These are phyloP conservation scores for Naganishia cerealis DNA, from an alignment of 1,284 basidiomycete species.

Conservation along the genomic window DNA sequence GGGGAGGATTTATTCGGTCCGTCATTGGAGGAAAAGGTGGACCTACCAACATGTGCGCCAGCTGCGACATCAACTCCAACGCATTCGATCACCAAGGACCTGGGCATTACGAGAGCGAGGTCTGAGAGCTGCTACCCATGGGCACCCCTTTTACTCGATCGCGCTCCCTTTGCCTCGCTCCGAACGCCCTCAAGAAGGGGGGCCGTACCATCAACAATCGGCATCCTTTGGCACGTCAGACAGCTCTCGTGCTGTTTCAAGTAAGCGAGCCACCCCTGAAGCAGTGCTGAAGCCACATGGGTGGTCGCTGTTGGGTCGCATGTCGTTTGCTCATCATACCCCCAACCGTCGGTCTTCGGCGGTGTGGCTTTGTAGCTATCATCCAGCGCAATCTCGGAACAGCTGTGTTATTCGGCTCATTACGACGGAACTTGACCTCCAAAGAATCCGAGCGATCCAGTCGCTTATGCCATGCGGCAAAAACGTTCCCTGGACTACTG, in stretches of 20 bases:
- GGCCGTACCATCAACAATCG: background rate
- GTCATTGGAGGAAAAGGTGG: too few relatives aligned
- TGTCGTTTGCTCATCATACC: too few relatives aligned
- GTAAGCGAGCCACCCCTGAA: too few relatives aligned
- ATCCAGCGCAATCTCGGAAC: too few relatives aligned
- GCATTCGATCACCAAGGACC: background rate
- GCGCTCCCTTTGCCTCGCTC: conserved; percentile 7
- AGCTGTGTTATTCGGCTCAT: too few relatives aligned
- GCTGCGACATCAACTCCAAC: background rate
- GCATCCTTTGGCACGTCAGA: conserved; percentile 2
- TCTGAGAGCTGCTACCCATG: background rate
- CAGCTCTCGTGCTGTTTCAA: background rate
- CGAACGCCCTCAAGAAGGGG: conserved; percentile 11
- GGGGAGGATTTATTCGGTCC: background rate
- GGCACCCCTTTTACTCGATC: conserved; percentile 10
- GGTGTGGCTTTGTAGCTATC: too few relatives aligned
- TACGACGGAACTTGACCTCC: too few relatives aligned
- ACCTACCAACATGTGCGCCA: background rate
- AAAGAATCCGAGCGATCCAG: too few relatives aligned
- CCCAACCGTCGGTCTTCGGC: too few relatives aligned
- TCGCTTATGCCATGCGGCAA: too few relatives aligned
- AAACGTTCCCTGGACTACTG: too few relatives aligned
- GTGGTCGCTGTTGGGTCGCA: background rate
- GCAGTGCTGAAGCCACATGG: conserved; percentile 7
- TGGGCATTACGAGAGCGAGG: background rate